Evolutionary conservation across 106 monocot genomes (phyloP).

Genomic region (Phalaenopsis equestris): DNA sequence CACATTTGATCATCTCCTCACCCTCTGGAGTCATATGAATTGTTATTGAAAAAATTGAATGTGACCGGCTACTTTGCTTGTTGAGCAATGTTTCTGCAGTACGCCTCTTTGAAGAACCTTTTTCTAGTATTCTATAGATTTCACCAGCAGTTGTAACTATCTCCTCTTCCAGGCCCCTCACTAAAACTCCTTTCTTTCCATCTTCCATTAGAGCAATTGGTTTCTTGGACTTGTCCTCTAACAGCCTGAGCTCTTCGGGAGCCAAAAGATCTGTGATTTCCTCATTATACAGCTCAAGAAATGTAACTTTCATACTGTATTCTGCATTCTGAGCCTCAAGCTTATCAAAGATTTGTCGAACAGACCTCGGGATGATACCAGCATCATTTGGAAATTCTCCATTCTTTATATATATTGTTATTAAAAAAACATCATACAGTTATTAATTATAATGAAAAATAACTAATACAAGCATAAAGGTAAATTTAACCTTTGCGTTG

Average conservation of each 20-base stretch:
- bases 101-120: conserved; percentile 49
- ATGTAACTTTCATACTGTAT: conserved; percentile 60
- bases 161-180: conserved; percentile 21
- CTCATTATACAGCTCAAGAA: conserved; percentile 64
- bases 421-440: not conserved
- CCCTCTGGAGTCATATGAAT: conserved; percentile 60
- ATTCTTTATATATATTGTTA: conserved; percentile 23
- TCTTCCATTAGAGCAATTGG: conserved; percentile 17
- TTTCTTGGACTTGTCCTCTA: conserved; percentile 15
- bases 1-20: conserved; percentile 61
- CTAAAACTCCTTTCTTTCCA: conserved; percentile 15
- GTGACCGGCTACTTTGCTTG: conserved; percentile 44
- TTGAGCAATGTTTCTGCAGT: conserved; percentile 64
- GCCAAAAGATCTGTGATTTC: conserved; percentile 23
- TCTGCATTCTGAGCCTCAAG: conserved; percentile 50
- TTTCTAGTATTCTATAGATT: conserved; percentile 57
- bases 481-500: conserved; percentile 7
- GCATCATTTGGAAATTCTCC: conserved; percentile 54
- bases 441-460: not conserved
- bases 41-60: conserved; percentile 52
- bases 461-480: not conserved
- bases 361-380: conserved; percentile 56
- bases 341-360: conserved; percentile 52
- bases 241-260: conserved; percentile 10
- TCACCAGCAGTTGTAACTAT: conserved; percentile 41